Evolutionary conservation across 768 basidiomycete genomes (phyloP).

Genomic region (Galerina sulciceps): DNA sequence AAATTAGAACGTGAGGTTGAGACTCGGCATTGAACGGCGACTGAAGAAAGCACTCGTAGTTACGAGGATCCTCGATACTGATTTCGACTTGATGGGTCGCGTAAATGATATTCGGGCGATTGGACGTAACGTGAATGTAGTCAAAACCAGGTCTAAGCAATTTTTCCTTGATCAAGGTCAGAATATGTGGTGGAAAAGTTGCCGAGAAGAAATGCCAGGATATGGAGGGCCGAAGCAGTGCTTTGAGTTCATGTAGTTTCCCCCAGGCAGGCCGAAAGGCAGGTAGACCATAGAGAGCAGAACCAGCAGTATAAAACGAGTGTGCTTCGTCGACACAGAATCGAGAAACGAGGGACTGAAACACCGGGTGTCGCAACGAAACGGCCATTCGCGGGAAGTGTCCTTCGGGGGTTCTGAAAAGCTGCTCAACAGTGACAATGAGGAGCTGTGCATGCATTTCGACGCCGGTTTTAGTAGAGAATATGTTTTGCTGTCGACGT

Average conservation of each 20-base stretch:
- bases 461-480: too few species aligned
- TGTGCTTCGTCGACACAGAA: slow-evolving; percentile 29
- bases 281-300: slow-evolving; percentile 19
- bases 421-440: slow-evolving; percentile 23
- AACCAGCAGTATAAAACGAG: slow-evolving; percentile 22
- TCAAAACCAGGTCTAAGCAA: not conserved
- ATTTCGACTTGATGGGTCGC: slow-evolving; percentile 2
- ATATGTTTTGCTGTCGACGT: too few species aligned
- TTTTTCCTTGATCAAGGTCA: slow-evolving; percentile 8
- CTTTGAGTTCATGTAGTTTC: slow-evolving; percentile 14
- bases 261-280: slow-evolving; percentile 30
- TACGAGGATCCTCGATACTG: slow-evolving; percentile 1
- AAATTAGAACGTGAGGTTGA: slow-evolving; percentile 9
- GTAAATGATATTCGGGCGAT: slow-evolving; percentile 6
- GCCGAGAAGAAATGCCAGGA: slow-evolving; percentile 22
- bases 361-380: not conserved
- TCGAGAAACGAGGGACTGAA: not conserved
- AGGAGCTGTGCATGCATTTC: too few species aligned
- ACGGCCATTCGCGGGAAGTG: slow-evolving; percentile 7
- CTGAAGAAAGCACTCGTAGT: slow-evolving; percentile 10
- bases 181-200: slow-evolving; percentile 27
- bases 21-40: not conserved
- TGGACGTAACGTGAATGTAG: not conserved
- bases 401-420: slow-evolving; percentile 20
- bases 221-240: slow-evolving; percentile 6